Evolutionary conservation across 192 early-diverging fungal species (phyloP), one percentile per base, ranked within the genome.

Genomic region (Podila minutissima): DNA sequence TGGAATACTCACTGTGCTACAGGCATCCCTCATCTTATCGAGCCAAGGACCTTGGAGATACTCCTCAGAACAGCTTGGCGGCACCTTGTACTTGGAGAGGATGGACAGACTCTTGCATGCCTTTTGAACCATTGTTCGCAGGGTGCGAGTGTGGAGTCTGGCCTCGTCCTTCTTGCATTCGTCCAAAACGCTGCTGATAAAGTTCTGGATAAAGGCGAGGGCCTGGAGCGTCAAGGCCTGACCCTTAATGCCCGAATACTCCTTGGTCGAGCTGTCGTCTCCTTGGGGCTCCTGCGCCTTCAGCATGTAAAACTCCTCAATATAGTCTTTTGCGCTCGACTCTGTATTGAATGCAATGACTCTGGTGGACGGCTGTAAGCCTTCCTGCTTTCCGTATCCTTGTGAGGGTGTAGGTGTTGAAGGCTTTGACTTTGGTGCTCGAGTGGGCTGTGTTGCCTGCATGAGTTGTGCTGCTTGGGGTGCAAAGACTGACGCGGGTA

Each of bases 281-380:
- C 13, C 60, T 12, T 69, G 37, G 11, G 66, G 3, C 41, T 73
- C 59, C 41, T 65, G 70, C 58, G 60, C 61, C 49, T 32, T 64
- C 35, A 72, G 67, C 63, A 74, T 67, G 57, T 88, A 89, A 62
- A 83, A 89, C 17, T 86, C 84, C n/a, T 82, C 75, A 17, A 85
- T 83, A 57, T 89, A 89, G 20, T 83, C 83, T 37, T 86, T 62
- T 26, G 82, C 75, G 64, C 81, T 74, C 59, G 74, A 84, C 24
- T 74, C 83, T 7, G 71, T 0, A 9, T 65, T 64, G 50, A 88
- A 89, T 61, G 86, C 41, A 11, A 73, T 48, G 13, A 71, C 38
- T 24, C 71, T 66, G 2, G 79, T 49, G 31, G 51, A 15, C 0
- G 64, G 41, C 37, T 72, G 60, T 15, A 31, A 19, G 22, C 37